Evolutionary conservation across 805 yeast genomes (phyloP).

Genomic region (Sungouiozyma intestinalis): DNA sequence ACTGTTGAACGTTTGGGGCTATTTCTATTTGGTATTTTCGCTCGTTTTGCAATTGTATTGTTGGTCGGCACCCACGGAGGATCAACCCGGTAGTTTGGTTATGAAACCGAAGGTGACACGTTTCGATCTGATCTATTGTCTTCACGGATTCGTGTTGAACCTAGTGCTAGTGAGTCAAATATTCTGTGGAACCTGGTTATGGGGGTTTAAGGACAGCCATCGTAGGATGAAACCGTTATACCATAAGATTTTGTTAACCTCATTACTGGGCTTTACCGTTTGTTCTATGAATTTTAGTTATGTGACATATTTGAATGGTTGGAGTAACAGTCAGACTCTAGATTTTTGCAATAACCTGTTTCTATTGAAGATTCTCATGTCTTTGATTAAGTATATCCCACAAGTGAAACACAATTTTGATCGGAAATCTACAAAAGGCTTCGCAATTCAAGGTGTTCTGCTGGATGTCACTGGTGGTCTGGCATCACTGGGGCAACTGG

Average conservation of each 20-base stretch:
- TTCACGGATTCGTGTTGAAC: slow-evolving; percentile 38
- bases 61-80: slow-evolving; percentile 21
- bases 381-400: slow-evolving; percentile 53
- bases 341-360: slow-evolving; percentile 20
- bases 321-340: slow-evolving; percentile 17
- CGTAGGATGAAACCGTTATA: slow-evolving; percentile 21
- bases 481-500: slow-evolving; percentile 22
- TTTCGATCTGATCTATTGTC: slow-evolving; percentile 38
- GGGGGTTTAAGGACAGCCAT: slow-evolving; percentile 25
- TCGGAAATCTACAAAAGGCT: slow-evolving; percentile 74
- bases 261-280: slow-evolving; percentile 10
- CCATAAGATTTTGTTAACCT: slow-evolving; percentile 9
- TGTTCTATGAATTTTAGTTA: slow-evolving; percentile 11
- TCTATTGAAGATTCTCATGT: slow-evolving; percentile 36
- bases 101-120: slow-evolving; percentile 32
- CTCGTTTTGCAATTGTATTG: slow-evolving; percentile 34
- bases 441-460: slow-evolving; percentile 51
- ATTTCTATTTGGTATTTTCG: slow-evolving; percentile 34
- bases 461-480: slow-evolving; percentile 32
- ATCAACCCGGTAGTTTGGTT: slow-evolving; percentile 17
- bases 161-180: slow-evolving; percentile 34
- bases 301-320: slow-evolving; percentile 5
- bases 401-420: slow-evolving; percentile 74
- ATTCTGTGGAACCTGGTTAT: slow-evolving; percentile 25
- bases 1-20: slow-evolving; percentile 38